phyloP scores from a whole-genome alignment of 805 yeast species.

The Yarrowia divulgata region DNA sequence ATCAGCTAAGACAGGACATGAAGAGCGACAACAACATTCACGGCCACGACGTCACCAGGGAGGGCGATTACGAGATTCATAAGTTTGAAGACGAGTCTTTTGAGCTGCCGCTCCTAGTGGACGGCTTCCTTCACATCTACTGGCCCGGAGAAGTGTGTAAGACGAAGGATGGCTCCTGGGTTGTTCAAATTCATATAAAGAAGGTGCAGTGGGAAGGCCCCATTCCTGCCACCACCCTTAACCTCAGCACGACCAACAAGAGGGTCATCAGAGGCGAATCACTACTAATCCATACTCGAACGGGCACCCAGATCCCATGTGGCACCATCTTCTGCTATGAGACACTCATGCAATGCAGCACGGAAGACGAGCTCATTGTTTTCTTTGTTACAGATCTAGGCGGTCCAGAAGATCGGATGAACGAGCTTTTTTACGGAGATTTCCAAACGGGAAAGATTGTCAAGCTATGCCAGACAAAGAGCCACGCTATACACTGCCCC shows the following conservation, averaged over 20 bases:
- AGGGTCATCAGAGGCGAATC: slow-evolving; percentile 18
- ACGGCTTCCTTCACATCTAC: slow-evolving; percentile 18
- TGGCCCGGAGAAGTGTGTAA: slow-evolving; percentile 19
- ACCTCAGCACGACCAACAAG: slow-evolving; percentile 5
- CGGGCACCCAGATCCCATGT: slow-evolving; percentile 1
- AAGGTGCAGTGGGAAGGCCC: slow-evolving; percentile 25
- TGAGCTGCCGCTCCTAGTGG: background rate
- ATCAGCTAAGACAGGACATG: slow-evolving; percentile 3
- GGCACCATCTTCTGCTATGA: slow-evolving; percentile 23
- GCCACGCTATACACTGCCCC: slow-evolving; percentile 23
- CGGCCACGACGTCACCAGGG: background rate
- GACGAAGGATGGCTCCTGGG: slow-evolving; percentile 18
- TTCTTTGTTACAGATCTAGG: slow-evolving; percentile 24
- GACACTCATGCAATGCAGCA: slow-evolving; percentile 25
- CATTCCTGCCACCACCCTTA: background rate
- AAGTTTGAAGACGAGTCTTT: background rate
- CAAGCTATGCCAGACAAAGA: slow-evolving; percentile 14
- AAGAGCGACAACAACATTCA: slow-evolving; percentile 10
- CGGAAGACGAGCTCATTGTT: background rate
- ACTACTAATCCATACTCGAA: background rate
- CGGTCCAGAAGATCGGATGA: slow-evolving; percentile 8
- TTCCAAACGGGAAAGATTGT: background rate
- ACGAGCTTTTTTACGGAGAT: slow-evolving; percentile 16
- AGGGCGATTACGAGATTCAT: background rate
- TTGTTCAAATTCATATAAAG: slow-evolving; percentile 14